Evolutionary conservation across 148 eudicot genomes (phyloP), one percentile per base, ranked within the genome.

Genomic region (Nepenthes gracilis): DNA sequence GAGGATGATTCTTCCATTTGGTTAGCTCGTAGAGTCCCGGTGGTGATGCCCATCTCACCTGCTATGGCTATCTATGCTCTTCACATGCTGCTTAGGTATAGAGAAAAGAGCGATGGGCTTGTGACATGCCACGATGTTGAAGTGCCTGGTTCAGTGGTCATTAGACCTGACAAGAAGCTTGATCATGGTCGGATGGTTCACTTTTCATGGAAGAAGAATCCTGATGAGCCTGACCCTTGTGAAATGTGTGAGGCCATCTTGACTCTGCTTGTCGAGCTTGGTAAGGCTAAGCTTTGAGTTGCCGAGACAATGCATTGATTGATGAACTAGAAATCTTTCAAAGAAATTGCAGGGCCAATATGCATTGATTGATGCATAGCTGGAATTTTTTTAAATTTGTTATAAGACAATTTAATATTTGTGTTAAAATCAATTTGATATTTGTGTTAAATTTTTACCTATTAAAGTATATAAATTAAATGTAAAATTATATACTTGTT

Each of bases 141-240:
- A 62, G 98, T 92, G 36, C 98, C 98, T 0, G 98, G 98, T 12
- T 88, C 96, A 5, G 85, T 88, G 10, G 86, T 92, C 4, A 87
- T 92, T 3, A 79, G 82, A 47, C 96, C 98, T 0, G 76, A 82
- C 59, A 67, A 68, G 70, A 92, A 92, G 70, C 78, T 92, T 8
- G 95, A 92, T 68, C 98, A 92, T 58, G 80, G 83, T 2, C 88
- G 98, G 97, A 87, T 92, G 90, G 97, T 83, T 53, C 83, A 85
- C 70, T 81, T 96, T 0, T 81, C 97, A 6, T 85, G 96, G 97
- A 85, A 66, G 40, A 81, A 63, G 76, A 82, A 77, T 51, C 70
- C 73, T 2, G 67, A 35, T 23, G 88, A 83, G 64, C 84, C 85
- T 12, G 86, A 85, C 71, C 78, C 84, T 40, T 63, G 75, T 51